phyloP scores from a whole-genome alignment of 1,284 basidiomycete genomes.

The Leccinum pachyderme region DNA sequence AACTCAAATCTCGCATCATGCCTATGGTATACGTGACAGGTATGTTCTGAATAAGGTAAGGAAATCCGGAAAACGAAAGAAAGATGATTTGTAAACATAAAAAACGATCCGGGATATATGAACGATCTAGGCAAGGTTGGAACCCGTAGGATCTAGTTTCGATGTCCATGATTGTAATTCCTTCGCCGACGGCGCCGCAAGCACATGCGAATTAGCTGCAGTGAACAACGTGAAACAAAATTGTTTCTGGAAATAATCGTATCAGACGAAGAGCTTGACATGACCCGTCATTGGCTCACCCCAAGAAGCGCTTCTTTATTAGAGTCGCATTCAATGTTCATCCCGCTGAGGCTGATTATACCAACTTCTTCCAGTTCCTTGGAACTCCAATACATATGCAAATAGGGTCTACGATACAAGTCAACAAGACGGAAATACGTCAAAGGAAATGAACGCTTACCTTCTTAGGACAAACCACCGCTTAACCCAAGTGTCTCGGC shows the following conservation, averaged over 20 bases:
- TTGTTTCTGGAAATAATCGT: slow-evolving; percentile 56
- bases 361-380: slow-evolving; percentile 83
- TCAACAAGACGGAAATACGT: neutral
- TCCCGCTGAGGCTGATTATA: slow-evolving; percentile 81
- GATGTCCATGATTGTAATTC: slow-evolving; percentile 82
- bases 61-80: slow-evolving; percentile 1
- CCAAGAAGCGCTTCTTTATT: slow-evolving; percentile 85
- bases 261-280: slow-evolving; percentile 10
- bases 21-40: slow-evolving; percentile 31
- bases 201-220: slow-evolving; percentile 84
- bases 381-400: slow-evolving; percentile 81
- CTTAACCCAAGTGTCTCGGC: slow-evolving; percentile 77
- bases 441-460: slow-evolving; percentile 40
- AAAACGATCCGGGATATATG: neutral
- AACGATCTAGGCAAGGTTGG: slow-evolving; percentile 38
- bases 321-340: slow-evolving; percentile 84
- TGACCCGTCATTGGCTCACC: slow-evolving; percentile 47
- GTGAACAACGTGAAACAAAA: slow-evolving; percentile 88
- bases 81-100: slow-evolving; percentile 7
- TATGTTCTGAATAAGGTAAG: slow-evolving; percentile 25
- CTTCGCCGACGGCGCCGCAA: slow-evolving; percentile 76
- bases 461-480: slow-evolving; percentile 88
- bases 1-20: slow-evolving; percentile 18
- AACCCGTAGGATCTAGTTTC: slow-evolving; percentile 77
- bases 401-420: slow-evolving; percentile 66